Conservation (phyloP, 2,329 filamentous ascomycete species). For the Davidsoniella australis region DNA sequence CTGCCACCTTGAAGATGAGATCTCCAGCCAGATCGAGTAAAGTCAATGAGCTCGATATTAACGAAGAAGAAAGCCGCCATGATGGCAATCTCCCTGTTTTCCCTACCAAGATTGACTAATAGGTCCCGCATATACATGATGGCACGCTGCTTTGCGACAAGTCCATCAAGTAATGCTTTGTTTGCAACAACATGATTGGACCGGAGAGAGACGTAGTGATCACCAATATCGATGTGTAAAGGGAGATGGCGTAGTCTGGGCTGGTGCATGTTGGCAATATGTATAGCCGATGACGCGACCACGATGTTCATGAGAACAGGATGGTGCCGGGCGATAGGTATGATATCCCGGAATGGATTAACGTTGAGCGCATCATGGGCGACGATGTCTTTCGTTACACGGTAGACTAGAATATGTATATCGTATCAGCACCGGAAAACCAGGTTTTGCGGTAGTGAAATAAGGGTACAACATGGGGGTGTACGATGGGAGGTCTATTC, state of each 20-base stretch:
- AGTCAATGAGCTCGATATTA: slow-evolving; percentile 33
- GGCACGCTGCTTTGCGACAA: slow-evolving; percentile 30
- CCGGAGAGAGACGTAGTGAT: slow-evolving; percentile 22
- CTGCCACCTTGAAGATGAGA: slow-evolving; percentile 29
- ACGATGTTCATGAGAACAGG: slow-evolving; percentile 31
- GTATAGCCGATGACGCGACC: slow-evolving; percentile 31
- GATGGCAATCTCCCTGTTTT: slow-evolving; percentile 28
- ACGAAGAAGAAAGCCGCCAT: slow-evolving; percentile 34
- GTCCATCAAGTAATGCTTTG: slow-evolving; percentile 28
- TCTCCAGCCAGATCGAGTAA: slow-evolving; percentile 28
- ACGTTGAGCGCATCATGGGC: slow-evolving; percentile 27
- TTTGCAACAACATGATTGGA: slow-evolving; percentile 23
- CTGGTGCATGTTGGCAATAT: slow-evolving; percentile 29
- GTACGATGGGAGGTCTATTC: no score
- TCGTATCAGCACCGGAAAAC: background rate
- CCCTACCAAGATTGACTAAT: slow-evolving; percentile 23
- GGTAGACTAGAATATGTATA: slow-evolving; percentile 27
- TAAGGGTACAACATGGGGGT: background rate
- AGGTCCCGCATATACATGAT: slow-evolving; percentile 26
- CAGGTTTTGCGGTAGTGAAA: background rate
- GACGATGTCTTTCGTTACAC: slow-evolving; percentile 37
- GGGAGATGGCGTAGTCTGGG: slow-evolving; percentile 19
- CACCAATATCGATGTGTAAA: slow-evolving; percentile 21
- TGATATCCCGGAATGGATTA: slow-evolving; percentile 32
- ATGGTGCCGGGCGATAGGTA: slow-evolving; percentile 28